phyloP scores from a whole-genome alignment of 768 basidiomycete genomes.

The Hirschioporus abietinus region DNA sequence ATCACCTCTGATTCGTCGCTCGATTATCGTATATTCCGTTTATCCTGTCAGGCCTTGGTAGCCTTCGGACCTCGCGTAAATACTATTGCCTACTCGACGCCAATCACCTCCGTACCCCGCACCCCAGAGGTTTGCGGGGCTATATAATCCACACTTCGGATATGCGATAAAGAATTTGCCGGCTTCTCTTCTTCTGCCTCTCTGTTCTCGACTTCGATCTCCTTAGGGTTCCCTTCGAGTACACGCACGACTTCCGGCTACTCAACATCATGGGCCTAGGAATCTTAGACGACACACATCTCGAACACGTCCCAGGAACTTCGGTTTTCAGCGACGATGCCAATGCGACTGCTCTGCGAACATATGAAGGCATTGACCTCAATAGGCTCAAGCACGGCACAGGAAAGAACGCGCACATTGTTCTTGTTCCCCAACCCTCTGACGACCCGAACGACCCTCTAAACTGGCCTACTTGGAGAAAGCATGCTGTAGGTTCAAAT shows the following conservation, averaged over 20 bases:
- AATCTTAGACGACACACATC: constrained; percentile 15
- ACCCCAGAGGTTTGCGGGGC: not conserved
- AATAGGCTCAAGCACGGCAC: constrained; percentile 16
- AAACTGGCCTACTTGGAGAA: constrained; percentile 20
- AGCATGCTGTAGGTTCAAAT: constrained; percentile 11
- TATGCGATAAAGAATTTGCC: not conserved
- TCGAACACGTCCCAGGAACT: constrained; percentile 12
- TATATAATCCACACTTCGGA: not conserved
- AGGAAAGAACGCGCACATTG: constrained; percentile 16
- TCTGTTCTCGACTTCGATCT: not conserved
- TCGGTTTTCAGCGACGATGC: constrained; percentile 16
- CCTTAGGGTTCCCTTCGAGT: not conserved
- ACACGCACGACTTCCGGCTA: too few species aligned
- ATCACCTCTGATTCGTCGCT: not conserved
- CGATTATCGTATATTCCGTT: not conserved
- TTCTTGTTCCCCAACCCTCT: constrained; percentile 21
- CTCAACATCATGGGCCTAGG: constrained; percentile 11
- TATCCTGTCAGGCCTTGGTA: not conserved
- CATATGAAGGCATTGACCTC: constrained; percentile 12
- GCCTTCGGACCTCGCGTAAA: too few species aligned
- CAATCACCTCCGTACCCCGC: not conserved
- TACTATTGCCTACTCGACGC: not conserved
- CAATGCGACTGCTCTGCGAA: constrained; percentile 12
- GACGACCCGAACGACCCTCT: constrained; percentile 23
- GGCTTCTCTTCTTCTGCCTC: not conserved